Evolutionary conservation across 129 eudicot genomes (phyloP).

Genomic region (Cynara cardunculus): DNA sequence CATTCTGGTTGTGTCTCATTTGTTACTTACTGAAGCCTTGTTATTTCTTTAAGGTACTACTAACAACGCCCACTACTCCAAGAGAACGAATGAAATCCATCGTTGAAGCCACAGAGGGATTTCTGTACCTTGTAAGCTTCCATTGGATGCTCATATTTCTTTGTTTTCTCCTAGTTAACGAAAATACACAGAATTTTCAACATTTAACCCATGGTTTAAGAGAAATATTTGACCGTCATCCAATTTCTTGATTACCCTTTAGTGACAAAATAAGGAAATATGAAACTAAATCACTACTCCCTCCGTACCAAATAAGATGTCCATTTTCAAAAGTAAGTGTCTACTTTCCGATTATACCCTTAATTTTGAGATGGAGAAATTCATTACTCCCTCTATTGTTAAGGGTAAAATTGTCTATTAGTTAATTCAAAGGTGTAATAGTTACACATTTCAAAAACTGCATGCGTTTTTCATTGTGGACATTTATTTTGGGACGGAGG

Average conservation of each 20-base stretch:
- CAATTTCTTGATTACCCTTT: not conserved
- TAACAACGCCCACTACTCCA: conserved; percentile 97
- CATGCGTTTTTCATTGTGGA: not conserved
- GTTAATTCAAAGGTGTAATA: not conserved
- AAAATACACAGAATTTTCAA: not conserved
- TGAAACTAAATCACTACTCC: not conserved
- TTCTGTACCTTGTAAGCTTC: conserved; percentile 83
- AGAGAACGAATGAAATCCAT: conserved; percentile 69
- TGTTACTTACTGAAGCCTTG: not conserved
- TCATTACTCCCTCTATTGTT: not conserved
- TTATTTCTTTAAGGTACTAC: conserved; percentile 56
- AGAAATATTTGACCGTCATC: not conserved
- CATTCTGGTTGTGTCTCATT: not conserved
- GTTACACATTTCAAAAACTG: not conserved
- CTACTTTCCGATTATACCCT: not conserved
- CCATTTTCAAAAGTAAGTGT: not conserved
- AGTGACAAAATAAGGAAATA: not conserved
- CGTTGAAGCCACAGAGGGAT: conserved; percentile 90
- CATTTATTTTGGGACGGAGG: not conserved
- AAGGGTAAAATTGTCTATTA: not conserved
- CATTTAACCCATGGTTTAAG: not conserved
- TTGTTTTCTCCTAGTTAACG: not conserved
- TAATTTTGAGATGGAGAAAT: not conserved
- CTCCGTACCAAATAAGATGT: not conserved
- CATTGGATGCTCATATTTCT: not conserved